Conservation (phyloP, 257 asterid species). For the Henckelia pumila region DNA sequence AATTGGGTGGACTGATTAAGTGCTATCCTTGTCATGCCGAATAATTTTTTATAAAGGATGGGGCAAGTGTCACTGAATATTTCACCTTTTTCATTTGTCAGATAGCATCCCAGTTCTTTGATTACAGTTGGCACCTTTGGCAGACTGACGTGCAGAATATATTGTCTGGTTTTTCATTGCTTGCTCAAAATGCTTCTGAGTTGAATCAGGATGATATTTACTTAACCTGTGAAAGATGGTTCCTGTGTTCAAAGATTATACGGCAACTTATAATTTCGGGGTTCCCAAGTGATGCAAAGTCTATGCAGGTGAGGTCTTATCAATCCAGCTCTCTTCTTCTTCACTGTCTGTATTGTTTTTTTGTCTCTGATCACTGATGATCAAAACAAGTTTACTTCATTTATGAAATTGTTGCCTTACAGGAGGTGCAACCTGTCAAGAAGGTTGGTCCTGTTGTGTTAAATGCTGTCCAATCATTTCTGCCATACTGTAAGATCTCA, state of each 20-base stretch:
- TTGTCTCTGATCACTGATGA: neutral
- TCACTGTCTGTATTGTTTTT: slow-evolving; percentile 10
- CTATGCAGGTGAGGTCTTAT: slow-evolving; percentile 56
- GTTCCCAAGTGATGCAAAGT: slow-evolving; percentile 71
- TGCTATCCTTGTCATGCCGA: slow-evolving; percentile 8
- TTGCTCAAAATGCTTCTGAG: slow-evolving; percentile 76
- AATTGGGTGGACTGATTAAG: slow-evolving; percentile 6
- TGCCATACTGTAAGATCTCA: slow-evolving; percentile 72
- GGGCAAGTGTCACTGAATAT: slow-evolving; percentile 28
- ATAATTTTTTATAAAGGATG: slow-evolving; percentile 19
- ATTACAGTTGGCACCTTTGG: slow-evolving; percentile 98
- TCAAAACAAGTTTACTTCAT: slow-evolving; percentile 17
- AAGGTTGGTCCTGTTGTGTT: slow-evolving; percentile 79
- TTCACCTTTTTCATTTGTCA: slow-evolving; percentile 55
- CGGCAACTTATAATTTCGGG: slow-evolving; percentile 84
- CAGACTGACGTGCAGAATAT: slow-evolving; percentile 81
- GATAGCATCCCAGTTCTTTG: slow-evolving; percentile 92
- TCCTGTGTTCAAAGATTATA: slow-evolving; percentile 84
- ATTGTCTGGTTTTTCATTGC: slow-evolving; percentile 69
- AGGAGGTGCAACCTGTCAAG: slow-evolving; percentile 96
- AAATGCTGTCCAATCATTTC: slow-evolving; percentile 75
- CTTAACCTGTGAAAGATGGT: slow-evolving; percentile 94
- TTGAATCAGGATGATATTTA: slow-evolving; percentile 64
- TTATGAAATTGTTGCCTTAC: slow-evolving; percentile 27
- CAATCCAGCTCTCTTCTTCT: slow-evolving; percentile 18